A percentile compares a stretch with the other conserved stretches of the same genome.
Conservation (phyloP, 345 rosid genomes). For the Clausena lansium region DNA sequence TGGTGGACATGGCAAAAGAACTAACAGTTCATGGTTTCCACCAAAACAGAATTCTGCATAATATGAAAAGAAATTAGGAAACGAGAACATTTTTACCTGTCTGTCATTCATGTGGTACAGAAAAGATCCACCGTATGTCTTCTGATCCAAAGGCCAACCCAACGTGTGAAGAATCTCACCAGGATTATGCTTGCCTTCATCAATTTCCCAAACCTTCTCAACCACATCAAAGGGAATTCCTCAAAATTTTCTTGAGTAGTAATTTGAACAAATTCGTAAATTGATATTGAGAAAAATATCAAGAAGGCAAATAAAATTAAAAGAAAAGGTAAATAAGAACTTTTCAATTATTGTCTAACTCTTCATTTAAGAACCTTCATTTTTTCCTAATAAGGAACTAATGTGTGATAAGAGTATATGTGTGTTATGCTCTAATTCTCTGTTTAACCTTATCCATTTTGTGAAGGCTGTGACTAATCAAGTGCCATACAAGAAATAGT, state of each 20-base stretch:
- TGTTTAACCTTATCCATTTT: too few species aligned
- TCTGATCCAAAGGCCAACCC: constrained; percentile 92
- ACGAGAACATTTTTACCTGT: constrained; percentile 42
- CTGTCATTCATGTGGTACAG: constrained; percentile 91
- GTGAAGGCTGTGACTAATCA: too few species aligned
- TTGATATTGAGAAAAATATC: background rate
- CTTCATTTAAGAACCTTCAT: background rate
- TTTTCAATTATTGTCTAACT: background rate
- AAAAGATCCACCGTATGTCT: constrained; percentile 96
- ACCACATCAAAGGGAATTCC: constrained; percentile 12
- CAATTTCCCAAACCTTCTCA: constrained; percentile 91
- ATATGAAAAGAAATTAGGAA: background rate
- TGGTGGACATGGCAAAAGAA: background rate
- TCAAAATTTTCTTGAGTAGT: background rate
- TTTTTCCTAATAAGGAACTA: background rate
- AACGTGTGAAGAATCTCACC: constrained; percentile 82
- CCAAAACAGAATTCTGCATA: background rate
- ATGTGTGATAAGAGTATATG: too few species aligned
- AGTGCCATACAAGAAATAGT: too few species aligned
- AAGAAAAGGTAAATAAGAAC: background rate
- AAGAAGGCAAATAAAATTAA: background rate
- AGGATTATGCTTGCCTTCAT: constrained; percentile 78
- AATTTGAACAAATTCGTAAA: background rate
- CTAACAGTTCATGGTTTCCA: background rate
- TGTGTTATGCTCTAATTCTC: too few species aligned